phyloP scores from a whole-genome alignment of 192 early-diverging fungal genomes.

The Gaertneriomyces semiglobifer region DNA sequence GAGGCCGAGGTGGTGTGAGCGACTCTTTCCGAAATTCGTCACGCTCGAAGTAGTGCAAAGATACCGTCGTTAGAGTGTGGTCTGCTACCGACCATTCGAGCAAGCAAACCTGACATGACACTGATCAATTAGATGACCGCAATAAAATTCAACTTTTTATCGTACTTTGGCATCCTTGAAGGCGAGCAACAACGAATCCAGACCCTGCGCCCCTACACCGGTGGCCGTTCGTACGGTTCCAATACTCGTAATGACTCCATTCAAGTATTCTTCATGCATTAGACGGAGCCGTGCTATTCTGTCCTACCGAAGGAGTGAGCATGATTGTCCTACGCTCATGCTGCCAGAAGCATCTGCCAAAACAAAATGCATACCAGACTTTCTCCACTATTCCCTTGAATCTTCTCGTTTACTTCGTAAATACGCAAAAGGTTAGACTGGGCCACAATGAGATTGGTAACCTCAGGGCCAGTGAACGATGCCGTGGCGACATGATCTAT shows the following conservation, averaged over 20 bases:
- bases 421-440: slow-evolving; percentile 64
- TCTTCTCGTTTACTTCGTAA: slow-evolving; percentile 61
- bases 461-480: slow-evolving; percentile 57
- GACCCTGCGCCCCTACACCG: slow-evolving; percentile 54
- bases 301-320: background rate
- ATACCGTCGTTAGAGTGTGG: slow-evolving; percentile 81
- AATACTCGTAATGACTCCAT: slow-evolving; percentile 68
- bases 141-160: background rate
- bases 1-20: slow-evolving; percentile 30
- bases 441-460: slow-evolving; percentile 64
- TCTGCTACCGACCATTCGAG: slow-evolving; percentile 76
- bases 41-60: slow-evolving; percentile 94
- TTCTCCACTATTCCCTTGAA: slow-evolving; percentile 14
- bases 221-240: slow-evolving; percentile 67
- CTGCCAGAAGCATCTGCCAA: background rate
- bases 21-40: slow-evolving; percentile 81
- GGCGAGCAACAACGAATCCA: slow-evolving; percentile 71
- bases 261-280: slow-evolving; percentile 58
- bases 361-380: slow-evolving; percentile 2
- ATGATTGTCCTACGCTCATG: background rate
- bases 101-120: slow-evolving; percentile 64
- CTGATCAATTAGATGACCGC: background rate
- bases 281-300: slow-evolving; percentile 63
- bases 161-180: slow-evolving; percentile 81
- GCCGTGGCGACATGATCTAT: slow-evolving; percentile 60